Evolutionary conservation across 2,329 filamentous ascomycete genomes (phyloP), one percentile per base, ranked within the genome.

Genomic region (Didymella segeticola): DNA sequence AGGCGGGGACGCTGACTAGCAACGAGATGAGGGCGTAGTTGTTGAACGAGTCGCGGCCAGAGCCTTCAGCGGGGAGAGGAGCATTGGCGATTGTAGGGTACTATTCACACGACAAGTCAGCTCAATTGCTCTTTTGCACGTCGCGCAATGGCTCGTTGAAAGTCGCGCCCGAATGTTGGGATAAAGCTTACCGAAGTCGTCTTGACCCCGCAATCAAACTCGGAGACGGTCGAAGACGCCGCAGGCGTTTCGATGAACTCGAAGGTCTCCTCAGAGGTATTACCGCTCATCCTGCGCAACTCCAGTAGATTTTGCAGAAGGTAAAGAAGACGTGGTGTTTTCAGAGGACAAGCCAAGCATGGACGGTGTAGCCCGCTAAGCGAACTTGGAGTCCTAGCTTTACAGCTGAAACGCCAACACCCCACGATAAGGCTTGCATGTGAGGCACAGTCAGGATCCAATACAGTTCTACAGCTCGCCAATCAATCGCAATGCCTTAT

Each of bases 51-150:
- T 96, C 91, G 76, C 84, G 87, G 62, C 92, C 90, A 45, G 91
- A 80, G 43, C 86, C 90, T 75, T 99, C 95, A 62, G 93, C 93
- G 30, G 95, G 95, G 36, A 98, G 86, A 62, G 95, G 92, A 42
- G 88, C 90, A 86, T 98, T 98, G 75, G 96, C 90, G 79, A 98
- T 98, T 57, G 91, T 80, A 26, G 91, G 89, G 70, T 86, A 93
- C 93, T 96, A 71, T 62, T 56, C 27, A 51, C 14, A 59, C 60
- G 30, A 43, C 53, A 45, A 56, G 56, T 73, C 61, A 73, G 63
- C 56, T 52, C 58, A 23, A 53, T 59, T 60, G 61, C 53, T 56
- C 47, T 51, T 50, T 36, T 22, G 33, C 27, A 53, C 45, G 53
- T 43, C 30, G 53, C 60, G 64, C 71, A 73, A 73, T 74, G 68